Base-by-base conservation (phyloP, 2,329 filamentous ascomycete species). In the Raffaelea ambrosiae region DNA sequence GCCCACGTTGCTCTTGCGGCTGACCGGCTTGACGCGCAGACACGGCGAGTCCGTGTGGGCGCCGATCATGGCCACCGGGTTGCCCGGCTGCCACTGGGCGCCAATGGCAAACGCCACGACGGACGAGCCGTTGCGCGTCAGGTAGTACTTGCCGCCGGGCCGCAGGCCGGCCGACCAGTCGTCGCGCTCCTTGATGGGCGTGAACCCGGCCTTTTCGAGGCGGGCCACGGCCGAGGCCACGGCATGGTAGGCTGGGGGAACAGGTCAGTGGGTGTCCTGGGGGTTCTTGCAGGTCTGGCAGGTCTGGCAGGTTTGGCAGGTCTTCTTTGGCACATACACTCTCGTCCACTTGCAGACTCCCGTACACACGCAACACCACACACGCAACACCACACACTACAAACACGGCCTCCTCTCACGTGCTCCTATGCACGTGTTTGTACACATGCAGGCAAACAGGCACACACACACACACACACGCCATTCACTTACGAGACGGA, bases 31-130 rank as follows among this genome's bases (percentile, higher is more conserved):
- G 64, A 98, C 74, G 51, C 91, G 84, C 44, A 98, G 77, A 57
- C 86, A 90, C 5, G 88, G 89, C 11, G 90, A 96, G 68, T 98
- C 93, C 50, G 93, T 97, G 68, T 98, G 91, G 36, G 93, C 90
- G 57, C 91, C 93, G 52, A 98, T 81, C 79, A 97, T 95, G 63
- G 87, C 77, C 54, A 96, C 83, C 9, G 90, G 84, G 65, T 95
- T 95, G 40, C 91, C 91, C 2, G 91, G 82, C 62, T 84, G 84
- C 91, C 91, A 98, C 71, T 86, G 84, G 60, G 81, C 79, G 60
- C 91, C 91, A 59, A 97, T 84, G 53, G 88, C 86, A 67, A 97
- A 97, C 54, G 90, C 90, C 50, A 95, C 81, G 54, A 97, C 86
- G 43, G 91, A 94, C 22, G 89, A 95, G 50, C 80, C 84, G 69